Percentiles rank a stretch among this genome's conserved stretches.
These are phyloP conservation scores for Moesziomyces sp. DNA, from an alignment of 1,284 basidiomycete genomes.

Conservation along the genomic window DNA sequence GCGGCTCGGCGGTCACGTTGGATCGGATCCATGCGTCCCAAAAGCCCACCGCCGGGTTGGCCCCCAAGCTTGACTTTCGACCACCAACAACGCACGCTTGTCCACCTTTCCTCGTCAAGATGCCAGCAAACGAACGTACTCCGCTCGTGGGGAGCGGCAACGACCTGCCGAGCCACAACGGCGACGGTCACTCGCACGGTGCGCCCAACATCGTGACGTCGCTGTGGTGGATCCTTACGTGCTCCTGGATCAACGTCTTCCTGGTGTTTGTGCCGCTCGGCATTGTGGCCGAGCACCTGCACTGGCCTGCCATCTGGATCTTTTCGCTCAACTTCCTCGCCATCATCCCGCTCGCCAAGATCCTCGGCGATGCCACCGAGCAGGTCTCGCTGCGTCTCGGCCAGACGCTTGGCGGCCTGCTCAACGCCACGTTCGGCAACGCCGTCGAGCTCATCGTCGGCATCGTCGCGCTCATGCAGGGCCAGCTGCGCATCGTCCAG, in stretches of 20 bases:
- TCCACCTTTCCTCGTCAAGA: not conserved
- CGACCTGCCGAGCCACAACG: slow-evolving; percentile 30
- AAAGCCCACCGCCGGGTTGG: too few relatives aligned
- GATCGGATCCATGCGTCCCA: too few relatives aligned
- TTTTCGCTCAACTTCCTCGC: slow-evolving; percentile 66
- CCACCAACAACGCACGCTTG: not conserved
- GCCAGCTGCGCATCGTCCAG: slow-evolving; percentile 69
- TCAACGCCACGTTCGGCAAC: slow-evolving; percentile 67
- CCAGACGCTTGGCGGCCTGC: slow-evolving; percentile 63
- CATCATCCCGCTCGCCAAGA: slow-evolving; percentile 66
- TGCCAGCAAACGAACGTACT: slow-evolving; percentile 45
- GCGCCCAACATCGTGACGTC: slow-evolving; percentile 46
- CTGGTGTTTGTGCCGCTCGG: slow-evolving; percentile 66
- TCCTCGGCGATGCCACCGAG: slow-evolving; percentile 66
- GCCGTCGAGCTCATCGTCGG: slow-evolving; percentile 67
- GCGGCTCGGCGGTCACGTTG: too few relatives aligned
- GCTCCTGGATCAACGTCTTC: slow-evolving; percentile 62
- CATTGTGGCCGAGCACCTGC: slow-evolving; percentile 54
- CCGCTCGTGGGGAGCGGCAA: slow-evolving; percentile 21
- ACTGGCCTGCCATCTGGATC: slow-evolving; percentile 62
- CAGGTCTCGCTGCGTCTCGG: slow-evolving; percentile 62
- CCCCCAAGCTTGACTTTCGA: not conserved
- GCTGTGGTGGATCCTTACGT: slow-evolving; percentile 60
- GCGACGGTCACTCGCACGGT: not conserved
- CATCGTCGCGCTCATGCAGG: slow-evolving; percentile 83